phyloP scores from a whole-genome alignment of 257 asterid species.

The Salvia rosmarinus region DNA sequence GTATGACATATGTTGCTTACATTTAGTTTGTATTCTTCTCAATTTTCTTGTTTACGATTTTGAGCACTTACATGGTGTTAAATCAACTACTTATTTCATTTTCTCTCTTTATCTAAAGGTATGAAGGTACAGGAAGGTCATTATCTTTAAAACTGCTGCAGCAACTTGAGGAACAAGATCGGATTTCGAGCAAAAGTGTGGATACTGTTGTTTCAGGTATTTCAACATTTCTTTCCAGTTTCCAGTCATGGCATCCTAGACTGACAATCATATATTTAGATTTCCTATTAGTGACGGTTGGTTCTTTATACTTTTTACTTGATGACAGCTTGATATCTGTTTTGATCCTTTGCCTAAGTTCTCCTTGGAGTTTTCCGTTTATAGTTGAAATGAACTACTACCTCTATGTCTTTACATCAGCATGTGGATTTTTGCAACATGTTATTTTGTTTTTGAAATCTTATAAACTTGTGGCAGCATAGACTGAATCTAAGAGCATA shows the following conservation, averaged over 20 bases:
- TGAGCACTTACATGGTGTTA: slow-evolving; percentile 15
- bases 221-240: slow-evolving; percentile 26
- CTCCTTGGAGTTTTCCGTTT: background rate
- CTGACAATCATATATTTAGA: slow-evolving; percentile 1
- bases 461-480: slow-evolving; percentile 13
- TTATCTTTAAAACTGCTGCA: slow-evolving; percentile 85
- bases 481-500: slow-evolving; percentile 15
- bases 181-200: slow-evolving; percentile 51
- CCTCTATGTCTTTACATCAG: background rate
- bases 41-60: slow-evolving; percentile 22
- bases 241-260: slow-evolving; percentile 6
- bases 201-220: slow-evolving; percentile 70
- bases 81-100: slow-evolving; percentile 20
- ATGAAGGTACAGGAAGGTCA: slow-evolving; percentile 99
- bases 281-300: background rate
- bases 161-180: slow-evolving; percentile 89
- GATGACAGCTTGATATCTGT: background rate
- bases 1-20: slow-evolving; percentile 39
- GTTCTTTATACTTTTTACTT: slow-evolving; percentile 7
- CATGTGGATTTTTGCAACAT: background rate
- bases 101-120: slow-evolving; percentile 45
- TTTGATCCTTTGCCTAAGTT: background rate
- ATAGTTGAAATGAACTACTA: slow-evolving; percentile 6
- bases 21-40: slow-evolving; percentile 12
- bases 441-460: slow-evolving; percentile 3